Percentiles rank a stretch among this genome's conserved stretches.
phyloP scores from a whole-genome alignment of 2,329 filamentous ascomycete genomes.

The Cladosporium sp. region DNA sequence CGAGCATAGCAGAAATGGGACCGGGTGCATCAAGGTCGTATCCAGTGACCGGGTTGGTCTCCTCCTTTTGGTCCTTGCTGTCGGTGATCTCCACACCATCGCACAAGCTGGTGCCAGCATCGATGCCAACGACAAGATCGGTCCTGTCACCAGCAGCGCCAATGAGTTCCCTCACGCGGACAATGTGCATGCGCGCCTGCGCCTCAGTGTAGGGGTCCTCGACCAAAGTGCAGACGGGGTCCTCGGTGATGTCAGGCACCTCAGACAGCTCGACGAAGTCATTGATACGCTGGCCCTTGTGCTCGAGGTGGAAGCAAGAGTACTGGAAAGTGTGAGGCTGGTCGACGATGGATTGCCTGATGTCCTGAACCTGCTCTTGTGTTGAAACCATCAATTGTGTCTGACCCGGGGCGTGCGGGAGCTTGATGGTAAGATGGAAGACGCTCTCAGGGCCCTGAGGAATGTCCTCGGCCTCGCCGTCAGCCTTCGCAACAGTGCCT shows the following conservation, averaged over 20 bases:
- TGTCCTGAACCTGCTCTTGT: constrained; percentile 95
- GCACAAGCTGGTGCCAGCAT: constrained; percentile 80
- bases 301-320: constrained; percentile 97
- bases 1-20: constrained; percentile 66
- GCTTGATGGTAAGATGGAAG: constrained; percentile 70
- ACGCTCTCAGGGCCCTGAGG: constrained; percentile 37
- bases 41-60: constrained; percentile 51
- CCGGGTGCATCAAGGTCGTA: constrained; percentile 73
- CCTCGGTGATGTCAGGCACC: constrained; percentile 69
- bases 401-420: constrained; percentile 73
- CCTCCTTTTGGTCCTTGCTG: constrained; percentile 23
- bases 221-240: constrained; percentile 75
- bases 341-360: constrained; percentile 94
- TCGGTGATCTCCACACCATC: constrained; percentile 58
- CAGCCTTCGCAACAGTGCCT: constrained; percentile 7
- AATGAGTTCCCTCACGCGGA: constrained; percentile 86
- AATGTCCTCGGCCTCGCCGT: constrained; percentile 17
- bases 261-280: constrained; percentile 92
- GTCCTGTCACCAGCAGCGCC: constrained; percentile 85
- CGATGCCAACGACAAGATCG: constrained; percentile 79
- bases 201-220: constrained; percentile 98
- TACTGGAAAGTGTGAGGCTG: constrained; percentile 90
- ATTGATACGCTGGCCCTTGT: constrained; percentile 83
- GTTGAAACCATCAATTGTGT: constrained; percentile 79
- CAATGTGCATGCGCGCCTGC: constrained; percentile 90